Conservation (phyloP, 176 grass and related monocot genomes). For the Avena atlantica region DNA sequence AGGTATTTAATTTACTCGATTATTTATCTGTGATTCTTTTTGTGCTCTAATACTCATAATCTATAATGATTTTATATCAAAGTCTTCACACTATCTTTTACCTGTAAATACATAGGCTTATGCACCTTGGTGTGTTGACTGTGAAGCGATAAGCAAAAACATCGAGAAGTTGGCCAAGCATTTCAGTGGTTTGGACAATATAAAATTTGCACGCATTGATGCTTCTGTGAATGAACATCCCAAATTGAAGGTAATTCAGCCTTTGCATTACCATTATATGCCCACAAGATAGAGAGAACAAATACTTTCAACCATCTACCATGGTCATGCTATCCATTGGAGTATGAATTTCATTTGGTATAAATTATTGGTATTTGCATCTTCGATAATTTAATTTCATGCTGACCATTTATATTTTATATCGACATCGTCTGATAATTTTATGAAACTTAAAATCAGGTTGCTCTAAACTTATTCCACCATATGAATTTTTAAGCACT, state of each 20-base stretch:
- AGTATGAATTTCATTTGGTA: slow-evolving; percentile 12
- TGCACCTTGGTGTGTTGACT: slow-evolving; percentile 84
- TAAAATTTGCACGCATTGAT: slow-evolving; percentile 77
- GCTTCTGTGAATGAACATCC: slow-evolving; percentile 86
- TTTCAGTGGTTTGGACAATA: slow-evolving; percentile 57
- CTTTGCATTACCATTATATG: slow-evolving; percentile 10
- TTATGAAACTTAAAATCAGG: slow-evolving; percentile 15
- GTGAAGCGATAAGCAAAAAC: slow-evolving; percentile 69
- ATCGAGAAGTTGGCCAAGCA: slow-evolving; percentile 67
- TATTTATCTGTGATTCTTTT: slow-evolving; percentile 20
- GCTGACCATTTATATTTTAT: background rate
- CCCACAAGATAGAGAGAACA: background rate
- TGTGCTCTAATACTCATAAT: background rate
- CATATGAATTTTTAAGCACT: background rate
- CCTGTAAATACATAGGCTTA: slow-evolving; percentile 51
- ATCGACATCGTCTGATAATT: background rate
- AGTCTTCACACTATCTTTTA: slow-evolving; percentile 35
- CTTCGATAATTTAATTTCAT: background rate
- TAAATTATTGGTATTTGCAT: background rate
- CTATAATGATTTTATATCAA: background rate
- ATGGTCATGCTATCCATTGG: background rate
- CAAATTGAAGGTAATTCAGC: slow-evolving; percentile 64
- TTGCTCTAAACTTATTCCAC: background rate
- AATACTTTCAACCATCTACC: background rate
- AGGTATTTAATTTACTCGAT: slow-evolving; percentile 49